Percentiles rank a stretch among this genome's conserved stretches.
Evolutionary conservation across 78 protist species (phyloP).

Genomic region (Emiliania huxleyi): DNA sequence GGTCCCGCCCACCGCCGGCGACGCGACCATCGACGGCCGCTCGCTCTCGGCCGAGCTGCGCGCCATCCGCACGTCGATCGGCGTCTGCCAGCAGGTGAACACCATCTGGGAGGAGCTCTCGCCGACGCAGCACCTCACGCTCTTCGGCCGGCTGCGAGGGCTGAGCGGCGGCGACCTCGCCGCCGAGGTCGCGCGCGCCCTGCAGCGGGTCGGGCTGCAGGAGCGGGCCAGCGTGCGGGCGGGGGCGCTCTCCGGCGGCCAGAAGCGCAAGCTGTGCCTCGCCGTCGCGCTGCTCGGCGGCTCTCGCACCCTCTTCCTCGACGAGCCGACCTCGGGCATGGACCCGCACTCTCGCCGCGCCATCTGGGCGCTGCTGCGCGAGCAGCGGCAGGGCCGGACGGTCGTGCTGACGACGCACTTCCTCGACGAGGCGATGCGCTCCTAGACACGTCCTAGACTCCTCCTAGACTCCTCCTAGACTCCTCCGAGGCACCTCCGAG

Average conservation of each 20-base stretch:
- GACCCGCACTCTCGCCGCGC: conserved; percentile 54
- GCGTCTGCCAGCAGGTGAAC: conserved; percentile 87
- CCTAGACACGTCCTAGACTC: too few relatives aligned
- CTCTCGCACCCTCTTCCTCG: conserved; percentile 62
- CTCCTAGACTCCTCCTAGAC: too few relatives aligned
- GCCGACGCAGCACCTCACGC: conserved; percentile 43
- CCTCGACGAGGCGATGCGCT: conserved; percentile 80
- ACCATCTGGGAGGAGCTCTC: conserved; percentile 67
- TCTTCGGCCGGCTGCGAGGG: background rate
- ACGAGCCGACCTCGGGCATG: conserved; percentile 80
- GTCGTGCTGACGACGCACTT: conserved; percentile 72
- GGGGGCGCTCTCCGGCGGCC: background rate
- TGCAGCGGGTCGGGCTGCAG: background rate
- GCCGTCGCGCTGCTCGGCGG: conserved; percentile 70
- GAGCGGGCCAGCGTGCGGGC: too few relatives aligned
- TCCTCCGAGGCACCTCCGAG: too few relatives aligned
- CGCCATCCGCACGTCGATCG: conserved; percentile 62
- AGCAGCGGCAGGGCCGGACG: too few relatives aligned
- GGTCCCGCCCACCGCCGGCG: conserved; percentile 69
- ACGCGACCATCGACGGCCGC: background rate
- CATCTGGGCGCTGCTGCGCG: background rate
- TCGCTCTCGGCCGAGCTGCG: background rate
- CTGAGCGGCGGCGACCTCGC: background rate
- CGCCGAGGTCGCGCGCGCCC: background rate
- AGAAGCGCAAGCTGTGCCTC: conserved; percentile 27